Evolutionary conservation across 2,329 filamentous ascomycete species (phyloP).

Genomic region (Aspergillus pseudotamarii): DNA sequence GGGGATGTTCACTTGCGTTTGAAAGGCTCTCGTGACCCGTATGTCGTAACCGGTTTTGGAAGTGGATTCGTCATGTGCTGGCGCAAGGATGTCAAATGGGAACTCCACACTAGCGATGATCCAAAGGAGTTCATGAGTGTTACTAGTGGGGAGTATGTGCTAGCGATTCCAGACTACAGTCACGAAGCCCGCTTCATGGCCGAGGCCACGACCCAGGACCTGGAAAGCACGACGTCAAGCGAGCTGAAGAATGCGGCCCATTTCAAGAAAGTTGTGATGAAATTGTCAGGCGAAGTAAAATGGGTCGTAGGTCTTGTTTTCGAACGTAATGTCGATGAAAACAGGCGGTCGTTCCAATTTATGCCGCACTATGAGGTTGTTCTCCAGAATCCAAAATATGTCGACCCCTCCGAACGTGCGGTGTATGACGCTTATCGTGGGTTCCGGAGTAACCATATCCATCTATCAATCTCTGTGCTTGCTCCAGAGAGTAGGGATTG

Average conservation of each 20-base stretch:
- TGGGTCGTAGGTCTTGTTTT: constrained; percentile 92
- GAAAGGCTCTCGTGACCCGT: constrained; percentile 88
- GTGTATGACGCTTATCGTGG: constrained; percentile 90
- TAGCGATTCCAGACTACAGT: constrained; percentile 92
- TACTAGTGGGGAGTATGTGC: constrained; percentile 90
- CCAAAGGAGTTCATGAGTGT: constrained; percentile 94
- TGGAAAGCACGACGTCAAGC: constrained; percentile 65
- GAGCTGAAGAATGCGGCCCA: constrained; percentile 71
- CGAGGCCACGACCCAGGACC: constrained; percentile 50
- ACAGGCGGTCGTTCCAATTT: constrained; percentile 81
- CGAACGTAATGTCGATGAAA: constrained; percentile 75
- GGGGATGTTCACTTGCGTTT: constrained; percentile 92
- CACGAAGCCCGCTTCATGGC: constrained; percentile 74
- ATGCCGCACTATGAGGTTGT: constrained; percentile 90
- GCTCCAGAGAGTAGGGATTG: constrained; percentile 87
- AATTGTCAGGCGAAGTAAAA: constrained; percentile 92
- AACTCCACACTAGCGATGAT: constrained; percentile 80
- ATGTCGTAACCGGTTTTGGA: constrained; percentile 87
- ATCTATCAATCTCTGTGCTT: constrained; percentile 87
- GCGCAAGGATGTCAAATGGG: constrained; percentile 90
- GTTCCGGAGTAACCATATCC: constrained; percentile 96
- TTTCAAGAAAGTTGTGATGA: constrained; percentile 99
- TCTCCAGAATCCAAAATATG: constrained; percentile 76
- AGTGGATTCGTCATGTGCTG: constrained; percentile 98
- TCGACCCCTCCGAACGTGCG: constrained; percentile 59